These are phyloP conservation scores for Cadophora sp. DNA, from an alignment of 2,329 filamentous ascomycete genomes.

Conservation along the genomic window DNA sequence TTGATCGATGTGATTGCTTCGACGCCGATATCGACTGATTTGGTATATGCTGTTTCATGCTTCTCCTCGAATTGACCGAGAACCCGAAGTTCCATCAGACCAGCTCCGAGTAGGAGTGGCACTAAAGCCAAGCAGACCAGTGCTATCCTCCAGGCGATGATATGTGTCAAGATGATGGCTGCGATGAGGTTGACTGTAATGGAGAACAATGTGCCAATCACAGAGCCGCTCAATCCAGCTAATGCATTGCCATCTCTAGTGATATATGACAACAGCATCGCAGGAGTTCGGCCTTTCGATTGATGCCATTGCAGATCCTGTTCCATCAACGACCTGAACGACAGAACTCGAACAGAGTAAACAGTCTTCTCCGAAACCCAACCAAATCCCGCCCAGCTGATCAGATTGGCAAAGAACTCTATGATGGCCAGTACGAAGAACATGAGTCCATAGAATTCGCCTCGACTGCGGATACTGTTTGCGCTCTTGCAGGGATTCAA, in stretches of 20 bases:
- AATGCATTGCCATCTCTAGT: conserved; percentile 73
- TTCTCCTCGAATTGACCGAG: conserved; percentile 67
- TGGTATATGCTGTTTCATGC: conserved; percentile 68
- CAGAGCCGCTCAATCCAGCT: conserved; percentile 72
- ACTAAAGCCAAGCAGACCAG: conserved; percentile 49
- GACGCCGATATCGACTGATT: conserved; percentile 62
- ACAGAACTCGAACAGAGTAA: conserved; percentile 57
- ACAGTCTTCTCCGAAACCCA: conserved; percentile 68
- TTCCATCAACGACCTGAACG: conserved; percentile 67
- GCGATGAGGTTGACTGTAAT: conserved; percentile 72
- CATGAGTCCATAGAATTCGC: conserved; percentile 48
- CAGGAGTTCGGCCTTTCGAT: conserved; percentile 66
- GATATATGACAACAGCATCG: conserved; percentile 69
- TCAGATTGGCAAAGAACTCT: conserved; percentile 67
- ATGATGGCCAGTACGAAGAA: conserved; percentile 59
- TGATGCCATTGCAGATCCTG: conserved; percentile 77
- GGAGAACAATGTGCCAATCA: conserved; percentile 72
- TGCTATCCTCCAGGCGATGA: conserved; percentile 78
- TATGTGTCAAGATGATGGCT: conserved; percentile 71
- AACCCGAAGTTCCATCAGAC: conserved; percentile 60
- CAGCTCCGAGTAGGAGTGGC: conserved; percentile 69
- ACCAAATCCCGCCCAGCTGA: conserved; percentile 60
- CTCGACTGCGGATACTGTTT: conserved; percentile 36
- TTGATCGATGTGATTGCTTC: conserved; percentile 71
- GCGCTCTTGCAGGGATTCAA: conserved; percentile 54